Evolutionary conservation across 768 basidiomycete species (phyloP), one percentile per base, ranked within the genome.

Genomic region (Boletus pseudopeckii): DNA sequence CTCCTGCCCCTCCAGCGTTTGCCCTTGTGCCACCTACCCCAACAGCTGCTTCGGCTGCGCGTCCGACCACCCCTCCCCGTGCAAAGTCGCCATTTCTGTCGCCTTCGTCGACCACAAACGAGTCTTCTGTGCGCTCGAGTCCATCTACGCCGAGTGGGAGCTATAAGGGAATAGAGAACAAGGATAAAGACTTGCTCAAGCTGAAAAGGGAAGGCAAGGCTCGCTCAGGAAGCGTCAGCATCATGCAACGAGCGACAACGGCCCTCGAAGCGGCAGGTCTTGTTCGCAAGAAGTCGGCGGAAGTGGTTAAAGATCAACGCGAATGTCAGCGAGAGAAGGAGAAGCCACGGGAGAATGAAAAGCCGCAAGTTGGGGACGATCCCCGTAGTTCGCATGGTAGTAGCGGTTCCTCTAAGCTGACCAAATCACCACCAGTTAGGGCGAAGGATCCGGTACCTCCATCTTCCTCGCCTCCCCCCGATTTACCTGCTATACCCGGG

Each of bases 181-280:
- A 77, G 62, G 82, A 82, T 50, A 77, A 76, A 40, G 72, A 76
- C 32, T 68, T 73, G 8, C 50, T 65, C 40, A 86, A 82, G 57
- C 76, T 77, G 18, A 77, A 85, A 45, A 73, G 76, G 48, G 74
- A 73, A 2, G 71, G 71, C 28, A 94, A 95, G 67, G 75, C 71
- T 24, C 79, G 95, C 15, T 85, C 92, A 2, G 90, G 92, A 7
- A 96, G 94, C 53, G 90, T 98, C 48, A 94, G 88, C 63, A 97
- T 98, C 69, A 90, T 98, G 81, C 95, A 98, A 63, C 84, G 94
- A 24, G 94, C 92, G 0, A 95, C 93, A 2, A 96, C 92, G 1
- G 92, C 89, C 1, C 77, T 93, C 24, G 90, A 92, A 67, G 92
- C 90, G 10, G 88, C 87, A 13, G 88, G 91, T 3, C 71, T 95